phyloP scores from a whole-genome alignment of 2,329 filamentous ascomycete species.

The Celoporthe dispersa region DNA sequence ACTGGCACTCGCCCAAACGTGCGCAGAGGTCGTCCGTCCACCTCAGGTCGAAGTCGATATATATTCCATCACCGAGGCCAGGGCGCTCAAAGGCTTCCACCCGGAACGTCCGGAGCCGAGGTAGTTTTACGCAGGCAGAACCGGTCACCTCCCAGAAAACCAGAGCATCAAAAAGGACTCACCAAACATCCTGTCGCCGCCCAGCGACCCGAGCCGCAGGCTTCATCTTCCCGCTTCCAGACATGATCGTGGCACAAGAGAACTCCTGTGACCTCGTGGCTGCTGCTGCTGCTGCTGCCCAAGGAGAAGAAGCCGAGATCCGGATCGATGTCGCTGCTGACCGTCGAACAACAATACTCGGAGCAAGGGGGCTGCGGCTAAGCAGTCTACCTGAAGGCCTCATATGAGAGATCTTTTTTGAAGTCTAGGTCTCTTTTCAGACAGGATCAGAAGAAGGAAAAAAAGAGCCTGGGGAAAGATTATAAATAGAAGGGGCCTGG shows the following conservation, averaged over 20 bases:
- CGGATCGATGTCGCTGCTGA: slow-evolving; percentile 2
- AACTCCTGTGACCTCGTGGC: slow-evolving; percentile 24
- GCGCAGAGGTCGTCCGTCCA: background rate
- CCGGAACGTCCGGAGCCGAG: background rate
- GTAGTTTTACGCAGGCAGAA: background rate
- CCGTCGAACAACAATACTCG: slow-evolving; percentile 12
- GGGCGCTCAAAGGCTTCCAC: background rate
- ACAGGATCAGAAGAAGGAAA: background rate
- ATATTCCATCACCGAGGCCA: background rate
- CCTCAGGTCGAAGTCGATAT: background rate
- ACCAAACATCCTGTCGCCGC: slow-evolving; percentile 48
- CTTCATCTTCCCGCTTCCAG: slow-evolving; percentile 42
- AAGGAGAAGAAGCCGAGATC: background rate
- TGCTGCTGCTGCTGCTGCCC: background rate
- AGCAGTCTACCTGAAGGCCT: slow-evolving; percentile 18
- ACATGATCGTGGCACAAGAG: slow-evolving; percentile 35
- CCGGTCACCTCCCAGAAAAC: background rate
- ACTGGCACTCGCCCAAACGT: background rate
- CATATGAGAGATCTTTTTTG: slow-evolving; percentile 14
- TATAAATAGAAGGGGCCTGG: background rate
- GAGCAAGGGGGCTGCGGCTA: slow-evolving; percentile 13
- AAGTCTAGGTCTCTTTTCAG: background rate
- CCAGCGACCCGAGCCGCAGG: slow-evolving; percentile 45
- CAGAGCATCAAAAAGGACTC: slow-evolving; percentile 27
- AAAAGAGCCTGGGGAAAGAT: background rate